Conservation (phyloP, 331 rosid species). For the Quercus lobata region DNA sequence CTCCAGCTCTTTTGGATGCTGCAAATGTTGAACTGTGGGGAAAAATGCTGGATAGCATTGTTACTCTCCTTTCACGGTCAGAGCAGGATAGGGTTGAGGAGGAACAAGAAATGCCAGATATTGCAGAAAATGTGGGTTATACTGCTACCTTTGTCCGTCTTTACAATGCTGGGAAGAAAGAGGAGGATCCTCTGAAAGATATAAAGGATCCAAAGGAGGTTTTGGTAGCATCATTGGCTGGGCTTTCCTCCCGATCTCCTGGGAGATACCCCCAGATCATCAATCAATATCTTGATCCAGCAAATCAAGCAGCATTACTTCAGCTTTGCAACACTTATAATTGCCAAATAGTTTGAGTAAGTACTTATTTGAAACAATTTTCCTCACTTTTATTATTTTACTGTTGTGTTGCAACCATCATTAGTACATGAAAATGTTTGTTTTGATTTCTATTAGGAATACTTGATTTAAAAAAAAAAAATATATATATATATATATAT, state of each 20-base stretch:
- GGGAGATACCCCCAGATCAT: constrained; percentile 70
- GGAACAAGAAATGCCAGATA: constrained; percentile 70
- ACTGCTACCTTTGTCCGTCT: no score
- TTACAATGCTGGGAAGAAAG: no score
- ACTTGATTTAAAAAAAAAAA: neutral
- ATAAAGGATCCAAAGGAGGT: no score
- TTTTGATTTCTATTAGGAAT: neutral
- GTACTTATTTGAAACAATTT: constrained; percentile 7
- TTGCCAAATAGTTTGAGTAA: constrained; percentile 59
- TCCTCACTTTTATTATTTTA: neutral
- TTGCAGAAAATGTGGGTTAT: no score
- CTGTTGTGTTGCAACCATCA: neutral
- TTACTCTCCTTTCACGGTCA: constrained; percentile 82
- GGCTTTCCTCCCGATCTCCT: constrained; percentile 58
- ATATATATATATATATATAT: no score
- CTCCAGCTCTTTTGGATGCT: constrained; percentile 62
- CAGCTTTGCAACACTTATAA: constrained; percentile 73
- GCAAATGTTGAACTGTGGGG: constrained; percentile 78
- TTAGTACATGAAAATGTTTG: neutral
- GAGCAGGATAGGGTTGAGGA: constrained; percentile 88
- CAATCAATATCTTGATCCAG: constrained; percentile 59
- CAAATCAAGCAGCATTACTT: constrained; percentile 75
- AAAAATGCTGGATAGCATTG: constrained; percentile 81
- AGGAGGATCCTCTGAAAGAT: no score
- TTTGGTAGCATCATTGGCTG: constrained; percentile 26